Evolutionary conservation across 2,329 filamentous ascomycete species (phyloP).

Genomic region (Clonostachys chloroleuca): DNA sequence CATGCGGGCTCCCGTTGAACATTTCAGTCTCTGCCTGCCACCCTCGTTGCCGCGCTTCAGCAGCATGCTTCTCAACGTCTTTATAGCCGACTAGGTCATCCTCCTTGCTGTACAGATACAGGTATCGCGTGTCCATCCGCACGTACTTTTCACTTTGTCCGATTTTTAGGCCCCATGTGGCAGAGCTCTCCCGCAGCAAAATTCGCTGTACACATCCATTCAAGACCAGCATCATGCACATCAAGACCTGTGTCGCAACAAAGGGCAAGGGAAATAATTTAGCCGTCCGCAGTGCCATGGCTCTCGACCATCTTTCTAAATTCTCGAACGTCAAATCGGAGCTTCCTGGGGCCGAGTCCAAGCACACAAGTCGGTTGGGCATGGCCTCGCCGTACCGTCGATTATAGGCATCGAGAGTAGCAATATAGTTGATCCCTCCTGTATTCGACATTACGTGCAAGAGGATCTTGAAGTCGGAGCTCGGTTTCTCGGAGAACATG

Average conservation of each 20-base stretch:
- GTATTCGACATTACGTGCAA: constrained; percentile 55
- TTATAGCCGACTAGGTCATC: constrained; percentile 51
- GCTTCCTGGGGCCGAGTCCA: constrained; percentile 50
- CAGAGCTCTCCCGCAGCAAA: constrained; percentile 24
- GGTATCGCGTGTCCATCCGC: constrained; percentile 30
- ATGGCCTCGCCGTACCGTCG: constrained; percentile 27
- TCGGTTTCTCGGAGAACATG: neutral
- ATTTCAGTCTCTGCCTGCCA: constrained; percentile 42
- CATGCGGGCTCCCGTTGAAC: constrained; percentile 56
- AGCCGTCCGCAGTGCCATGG: constrained; percentile 45
- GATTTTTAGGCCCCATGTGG: constrained; percentile 27
- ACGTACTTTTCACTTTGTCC: constrained; percentile 29
- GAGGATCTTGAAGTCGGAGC: constrained; percentile 26
- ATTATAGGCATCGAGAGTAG: constrained; percentile 41
- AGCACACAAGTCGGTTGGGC: constrained; percentile 41
- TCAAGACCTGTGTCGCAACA: constrained; percentile 37
- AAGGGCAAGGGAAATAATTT: constrained; percentile 44
- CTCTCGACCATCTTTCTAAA: constrained; percentile 44
- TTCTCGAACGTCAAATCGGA: constrained; percentile 32
- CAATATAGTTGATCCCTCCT: constrained; percentile 47
- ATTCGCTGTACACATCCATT: constrained; percentile 19
- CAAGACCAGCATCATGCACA: constrained; percentile 32
- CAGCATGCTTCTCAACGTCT: constrained; percentile 51
- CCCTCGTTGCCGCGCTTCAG: constrained; percentile 38
- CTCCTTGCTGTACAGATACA: constrained; percentile 55